Conservation (phyloP, 2,329 filamentous ascomycete genomes). For the Exophiala sideris region DNA sequence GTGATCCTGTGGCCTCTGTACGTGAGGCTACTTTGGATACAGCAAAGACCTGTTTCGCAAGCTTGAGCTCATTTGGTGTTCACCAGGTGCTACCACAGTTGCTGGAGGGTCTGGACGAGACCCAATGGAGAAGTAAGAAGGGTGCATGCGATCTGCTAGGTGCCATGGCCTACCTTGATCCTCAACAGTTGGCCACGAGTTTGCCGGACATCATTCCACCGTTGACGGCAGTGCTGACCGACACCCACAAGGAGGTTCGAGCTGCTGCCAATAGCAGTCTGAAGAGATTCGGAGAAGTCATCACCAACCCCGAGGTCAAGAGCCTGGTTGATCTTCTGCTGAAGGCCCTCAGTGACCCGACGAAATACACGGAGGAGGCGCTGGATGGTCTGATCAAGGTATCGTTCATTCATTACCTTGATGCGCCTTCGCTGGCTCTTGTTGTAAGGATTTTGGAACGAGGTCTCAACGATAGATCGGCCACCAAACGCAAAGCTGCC, state of each 20-base stretch:
- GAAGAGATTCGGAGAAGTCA: constrained; percentile 97
- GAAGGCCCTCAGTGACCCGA: constrained; percentile 95
- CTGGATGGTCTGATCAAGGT: constrained; percentile 94
- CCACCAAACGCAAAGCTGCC: constrained; percentile 91
- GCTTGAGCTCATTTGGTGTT: constrained; percentile 90
- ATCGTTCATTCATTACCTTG: constrained; percentile 97
- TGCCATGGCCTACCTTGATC: constrained; percentile 97
- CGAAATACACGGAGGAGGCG: constrained; percentile 93
- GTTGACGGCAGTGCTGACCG: constrained; percentile 87
- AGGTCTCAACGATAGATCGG: constrained; percentile 83
- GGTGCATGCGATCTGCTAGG: constrained; percentile 94
- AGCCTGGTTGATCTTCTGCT: constrained; percentile 83
- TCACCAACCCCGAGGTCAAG: constrained; percentile 96
- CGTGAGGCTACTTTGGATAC: constrained; percentile 90
- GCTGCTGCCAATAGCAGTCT: constrained; percentile 89
- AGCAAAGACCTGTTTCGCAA: constrained; percentile 90
- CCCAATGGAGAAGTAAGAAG: constrained; percentile 98
- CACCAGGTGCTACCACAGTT: constrained; percentile 91
- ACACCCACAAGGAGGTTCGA: constrained; percentile 96
- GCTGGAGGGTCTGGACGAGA: constrained; percentile 85
- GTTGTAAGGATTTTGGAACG: constrained; percentile 94
- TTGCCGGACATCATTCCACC: constrained; percentile 96
- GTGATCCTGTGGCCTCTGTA: constrained; percentile 82
- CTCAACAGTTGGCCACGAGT: constrained; percentile 86
- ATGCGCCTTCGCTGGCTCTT: constrained; percentile 89